phyloP scores from a whole-genome alignment of 2,329 filamentous ascomycete genomes.

The Fusarium stilboides region DNA sequence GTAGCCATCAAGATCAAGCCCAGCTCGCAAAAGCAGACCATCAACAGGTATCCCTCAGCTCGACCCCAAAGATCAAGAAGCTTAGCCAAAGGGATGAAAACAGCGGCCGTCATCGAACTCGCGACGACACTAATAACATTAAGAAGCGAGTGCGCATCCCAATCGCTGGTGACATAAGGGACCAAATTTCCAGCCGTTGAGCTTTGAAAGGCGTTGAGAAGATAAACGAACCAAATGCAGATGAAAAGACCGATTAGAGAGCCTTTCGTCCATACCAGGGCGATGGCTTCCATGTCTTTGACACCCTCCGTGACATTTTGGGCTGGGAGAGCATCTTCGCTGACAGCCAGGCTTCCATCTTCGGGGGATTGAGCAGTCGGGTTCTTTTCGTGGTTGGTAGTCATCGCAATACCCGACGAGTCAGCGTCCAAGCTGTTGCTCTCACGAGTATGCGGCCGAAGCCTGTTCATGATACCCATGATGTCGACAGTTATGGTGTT shows the following conservation, averaged over 20 bases:
- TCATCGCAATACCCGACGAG: slow-evolving; percentile 7
- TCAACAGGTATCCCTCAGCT: slow-evolving; percentile 19
- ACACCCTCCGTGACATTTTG: slow-evolving; percentile 44
- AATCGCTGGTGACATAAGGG: slow-evolving; percentile 13
- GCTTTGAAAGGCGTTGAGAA: slow-evolving; percentile 49
- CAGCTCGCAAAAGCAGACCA: slow-evolving; percentile 53
- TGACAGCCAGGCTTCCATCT: slow-evolving; percentile 9
- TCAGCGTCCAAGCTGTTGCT: slow-evolving; percentile 18
- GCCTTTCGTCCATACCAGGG: slow-evolving; percentile 15
- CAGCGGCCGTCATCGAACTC: slow-evolving; percentile 19
- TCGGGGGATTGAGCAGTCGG: slow-evolving; percentile 1
- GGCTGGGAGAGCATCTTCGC: slow-evolving; percentile 1
- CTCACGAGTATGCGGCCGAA: neutral
- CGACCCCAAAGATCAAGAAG: slow-evolving; percentile 29
- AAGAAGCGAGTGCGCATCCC: slow-evolving; percentile 14
- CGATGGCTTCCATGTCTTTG: slow-evolving; percentile 29
- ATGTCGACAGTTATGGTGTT: neutral
- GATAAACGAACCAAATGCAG: slow-evolving; percentile 23
- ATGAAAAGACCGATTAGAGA: slow-evolving; percentile 21
- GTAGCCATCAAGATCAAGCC: slow-evolving; percentile 74
- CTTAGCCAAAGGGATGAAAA: slow-evolving; percentile 20
- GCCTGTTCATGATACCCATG: slow-evolving; percentile 18
- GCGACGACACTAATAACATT: slow-evolving; percentile 22
- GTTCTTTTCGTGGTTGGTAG: slow-evolving; percentile 23
- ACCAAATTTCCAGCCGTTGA: slow-evolving; percentile 53